phyloP scores from a whole-genome alignment of 1,139 yeast species.

The Arxiozyma slooffiae region DNA sequence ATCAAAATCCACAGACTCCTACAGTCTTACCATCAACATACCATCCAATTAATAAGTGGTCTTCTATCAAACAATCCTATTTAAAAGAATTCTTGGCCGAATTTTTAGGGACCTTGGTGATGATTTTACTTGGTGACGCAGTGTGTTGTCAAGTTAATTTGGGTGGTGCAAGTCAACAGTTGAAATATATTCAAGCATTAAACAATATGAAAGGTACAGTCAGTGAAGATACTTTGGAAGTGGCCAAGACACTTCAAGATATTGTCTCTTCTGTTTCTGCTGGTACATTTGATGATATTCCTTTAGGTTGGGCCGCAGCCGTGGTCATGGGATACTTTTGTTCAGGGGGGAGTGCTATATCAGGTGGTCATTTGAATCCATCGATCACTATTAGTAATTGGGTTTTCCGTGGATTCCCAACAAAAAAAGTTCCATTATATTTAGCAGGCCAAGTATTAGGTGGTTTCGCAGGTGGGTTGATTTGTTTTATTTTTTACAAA shows the following conservation, averaged over 20 bases:
- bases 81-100: constrained; percentile 36
- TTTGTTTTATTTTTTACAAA: constrained; percentile 33
- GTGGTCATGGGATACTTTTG: constrained; percentile 39
- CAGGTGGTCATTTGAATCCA: constrained; percentile 40
- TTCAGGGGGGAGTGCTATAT: constrained; percentile 36
- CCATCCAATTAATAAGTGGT: constrained; percentile 31
- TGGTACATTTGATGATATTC: constrained; percentile 37
- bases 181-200: constrained; percentile 13
- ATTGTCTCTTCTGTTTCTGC: constrained; percentile 20
- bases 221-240: constrained; percentile 9
- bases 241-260: constrained; percentile 14
- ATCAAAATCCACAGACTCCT: constrained; percentile 33
- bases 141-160: constrained; percentile 37
- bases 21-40: constrained; percentile 32
- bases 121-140: constrained; percentile 39
- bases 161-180: constrained; percentile 16
- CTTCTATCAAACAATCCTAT: constrained; percentile 24
- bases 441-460: constrained; percentile 36
- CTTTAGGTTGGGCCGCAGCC: constrained; percentile 43
- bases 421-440: constrained; percentile 35
- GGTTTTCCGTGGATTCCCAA: constrained; percentile 36
- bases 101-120: constrained; percentile 39
- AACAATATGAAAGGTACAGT: constrained; percentile 6
- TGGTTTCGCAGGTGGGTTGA: constrained; percentile 34
- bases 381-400: constrained; percentile 36